A percentile compares a stretch with the other conserved stretches of the same genome.
phyloP scores from a whole-genome alignment of 2,329 filamentous ascomycete species.

The Cladosporium velox region DNA sequence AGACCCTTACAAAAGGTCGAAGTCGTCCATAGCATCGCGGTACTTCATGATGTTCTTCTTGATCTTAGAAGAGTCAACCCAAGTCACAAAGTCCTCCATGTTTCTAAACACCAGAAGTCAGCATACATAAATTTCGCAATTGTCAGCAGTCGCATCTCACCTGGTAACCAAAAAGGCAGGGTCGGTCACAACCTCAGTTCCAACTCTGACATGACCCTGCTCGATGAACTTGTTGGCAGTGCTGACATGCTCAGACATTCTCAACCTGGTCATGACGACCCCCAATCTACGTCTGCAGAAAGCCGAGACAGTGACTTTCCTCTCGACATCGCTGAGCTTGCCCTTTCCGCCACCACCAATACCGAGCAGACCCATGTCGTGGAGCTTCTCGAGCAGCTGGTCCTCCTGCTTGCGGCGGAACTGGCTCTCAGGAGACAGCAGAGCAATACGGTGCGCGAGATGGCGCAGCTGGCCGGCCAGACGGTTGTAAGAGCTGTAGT shows the following conservation, averaged over 20 bases:
- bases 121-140: background rate
- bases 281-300: slow-evolving; percentile 82
- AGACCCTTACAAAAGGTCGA: slow-evolving; percentile 69
- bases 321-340: slow-evolving; percentile 71
- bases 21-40: slow-evolving; percentile 92
- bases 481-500: slow-evolving; percentile 64
- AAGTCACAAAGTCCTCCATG: slow-evolving; percentile 96
- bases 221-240: slow-evolving; percentile 82
- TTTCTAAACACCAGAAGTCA: slow-evolving; percentile 50
- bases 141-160: slow-evolving; percentile 27
- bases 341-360: slow-evolving; percentile 65
- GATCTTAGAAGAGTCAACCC: slow-evolving; percentile 95
- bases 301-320: slow-evolving; percentile 83
- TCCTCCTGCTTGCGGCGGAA: slow-evolving; percentile 82
- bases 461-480: slow-evolving; percentile 71
- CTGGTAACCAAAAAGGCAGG: slow-evolving; percentile 83
- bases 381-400: slow-evolving; percentile 85
- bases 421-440: slow-evolving; percentile 76
- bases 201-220: slow-evolving; percentile 89
- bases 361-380: slow-evolving; percentile 85
- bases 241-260: slow-evolving; percentile 90
- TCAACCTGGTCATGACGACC: slow-evolving; percentile 84
- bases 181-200: slow-evolving; percentile 86
- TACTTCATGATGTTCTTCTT: slow-evolving; percentile 96
- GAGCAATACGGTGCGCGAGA: slow-evolving; percentile 82